Conservation (phyloP, 306 rosid genomes). For the Lablab purpureus region DNA sequence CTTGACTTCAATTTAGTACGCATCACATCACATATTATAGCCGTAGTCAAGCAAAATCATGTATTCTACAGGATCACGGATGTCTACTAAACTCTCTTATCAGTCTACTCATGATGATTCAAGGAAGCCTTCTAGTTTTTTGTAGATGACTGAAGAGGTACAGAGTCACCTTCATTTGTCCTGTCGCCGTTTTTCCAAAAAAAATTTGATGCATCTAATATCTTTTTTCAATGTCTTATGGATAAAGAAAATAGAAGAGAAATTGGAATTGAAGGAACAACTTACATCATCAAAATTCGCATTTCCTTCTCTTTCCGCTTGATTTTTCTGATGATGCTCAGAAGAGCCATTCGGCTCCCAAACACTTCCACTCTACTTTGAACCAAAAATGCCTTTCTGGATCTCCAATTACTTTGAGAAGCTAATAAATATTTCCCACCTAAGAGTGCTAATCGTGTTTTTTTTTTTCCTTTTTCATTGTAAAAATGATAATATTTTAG, state of each 20-base stretch:
- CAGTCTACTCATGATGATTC: slow-evolving; percentile 15
- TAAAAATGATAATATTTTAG: not conserved
- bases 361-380: not conserved
- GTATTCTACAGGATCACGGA: not conserved
- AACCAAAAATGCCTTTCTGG: not conserved
- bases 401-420: not conserved
- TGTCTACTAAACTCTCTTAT: slow-evolving; percentile 16
- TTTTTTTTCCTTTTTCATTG: not conserved
- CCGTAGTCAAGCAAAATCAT: not conserved
- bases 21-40: slow-evolving; percentile 21
- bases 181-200: slow-evolving; percentile 38
- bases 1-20: slow-evolving; percentile 12
- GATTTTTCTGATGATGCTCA: slow-evolving; percentile 81
- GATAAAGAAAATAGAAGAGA: not conserved
- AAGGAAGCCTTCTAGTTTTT: slow-evolving; percentile 47
- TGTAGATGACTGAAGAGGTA: slow-evolving; percentile 45
- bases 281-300: slow-evolving; percentile 95
- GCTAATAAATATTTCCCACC: not conserved
- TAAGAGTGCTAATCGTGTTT: not conserved
- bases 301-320: slow-evolving; percentile 93
- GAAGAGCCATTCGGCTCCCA: slow-evolving; percentile 72
- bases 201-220: slow-evolving; percentile 47
- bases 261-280: slow-evolving; percentile 1
- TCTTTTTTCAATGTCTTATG: slow-evolving; percentile 51
- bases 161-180: slow-evolving; percentile 39